Base-by-base conservation (phyloP, 2,329 filamentous ascomycete species). In the Trichothecium roseum region DNA sequence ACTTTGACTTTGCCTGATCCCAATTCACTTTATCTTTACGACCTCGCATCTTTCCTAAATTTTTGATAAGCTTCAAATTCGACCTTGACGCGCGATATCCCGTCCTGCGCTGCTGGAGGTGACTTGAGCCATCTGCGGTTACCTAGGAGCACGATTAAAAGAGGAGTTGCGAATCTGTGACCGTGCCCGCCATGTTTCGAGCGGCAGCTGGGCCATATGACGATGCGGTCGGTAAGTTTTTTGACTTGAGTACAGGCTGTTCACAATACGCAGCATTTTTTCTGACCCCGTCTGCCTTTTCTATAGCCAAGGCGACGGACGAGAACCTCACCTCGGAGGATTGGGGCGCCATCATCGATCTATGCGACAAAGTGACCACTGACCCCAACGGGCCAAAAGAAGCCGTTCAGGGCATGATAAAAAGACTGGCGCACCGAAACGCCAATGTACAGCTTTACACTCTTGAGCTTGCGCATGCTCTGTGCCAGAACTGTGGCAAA, bases 391-490 rank as follows among this genome's bases (percentile, higher is more conserved):
- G 72, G 18, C 72, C 84, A 45, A 89, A 89, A 65, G 84, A 93
- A 64, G 86, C 80, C 12, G 84, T 93, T 37, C 82, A 86, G 52
- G 82, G 85, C 53, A 74, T 95, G 66, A 94, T 95, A 62, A 93
- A 89, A 66, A 74, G 88, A 29, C 71, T 95, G 37, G 86, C 87
- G 38, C 87, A 95, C 59, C 81, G 88, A 47, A 95, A 95, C 59
- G 88, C 88, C 43, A 94, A 95, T 57, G 88, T 95, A 18, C 88
- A 95, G 62, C 76, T 95, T 15, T 95, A 95, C 59, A 94, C 88
- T 10, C 77, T 95, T 40, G 86, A 93, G 80, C 80, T 94, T 48
- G 87, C 82, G 42, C 94, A 95, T 61, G 83, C 88, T 15, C 72
- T 94, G 37, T 87, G 84, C 45, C 86, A 94, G 55, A 95, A 95